Base-by-base conservation (phyloP, 2,329 filamentous ascomycete species). In the Chaetomiaceae sp. region DNA sequence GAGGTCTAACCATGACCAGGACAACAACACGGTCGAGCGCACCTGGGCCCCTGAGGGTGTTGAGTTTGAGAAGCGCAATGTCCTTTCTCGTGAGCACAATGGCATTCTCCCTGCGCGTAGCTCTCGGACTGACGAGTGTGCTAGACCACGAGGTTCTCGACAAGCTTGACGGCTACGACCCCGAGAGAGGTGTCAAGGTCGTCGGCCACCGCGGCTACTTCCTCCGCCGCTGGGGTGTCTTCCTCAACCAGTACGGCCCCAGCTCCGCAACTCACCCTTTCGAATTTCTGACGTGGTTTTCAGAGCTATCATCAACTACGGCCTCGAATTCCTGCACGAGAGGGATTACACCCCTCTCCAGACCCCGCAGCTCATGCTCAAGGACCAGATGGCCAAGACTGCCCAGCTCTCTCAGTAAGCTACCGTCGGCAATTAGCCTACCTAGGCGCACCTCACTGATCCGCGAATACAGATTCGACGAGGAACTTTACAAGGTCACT, bases 401-500 rank as follows among this genome's bases (percentile, higher is more conserved):
- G 93, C 93, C 2, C 93, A 99, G 72, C 82, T 99, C 21, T 90
- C 93, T 60, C 88, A 96, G 64, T 58, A 44, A 21, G 56, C 35
- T n/a, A 13, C 5, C 17, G 17, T 35, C 14, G 2, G 12, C 33
- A 8, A 3, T 7, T 7, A n/a, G 3, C 7, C n/a, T 5, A 27
- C 12, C 6, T 14, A 1, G 5, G 3, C 13, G 16, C 6, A 13
- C 17, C 7, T 8, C 12, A 9, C 35, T 56, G 17, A 54, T 6
- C 44, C 6, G 3, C 7, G 3, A 10, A 13, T 16, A 2, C 12
- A 56, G 54, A 17, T 99, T 99, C 64, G 93, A 99, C 65, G 93
- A 97, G 68, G 92, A 97, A 70, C 76, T 99, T 45, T 99, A 99
- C 79, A 97, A 97, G 73, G 92, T 99, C 20, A 83, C 92, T 59